Evolutionary conservation across 768 basidiomycete species (phyloP).

Genomic region (Lentinula detonsa): DNA sequence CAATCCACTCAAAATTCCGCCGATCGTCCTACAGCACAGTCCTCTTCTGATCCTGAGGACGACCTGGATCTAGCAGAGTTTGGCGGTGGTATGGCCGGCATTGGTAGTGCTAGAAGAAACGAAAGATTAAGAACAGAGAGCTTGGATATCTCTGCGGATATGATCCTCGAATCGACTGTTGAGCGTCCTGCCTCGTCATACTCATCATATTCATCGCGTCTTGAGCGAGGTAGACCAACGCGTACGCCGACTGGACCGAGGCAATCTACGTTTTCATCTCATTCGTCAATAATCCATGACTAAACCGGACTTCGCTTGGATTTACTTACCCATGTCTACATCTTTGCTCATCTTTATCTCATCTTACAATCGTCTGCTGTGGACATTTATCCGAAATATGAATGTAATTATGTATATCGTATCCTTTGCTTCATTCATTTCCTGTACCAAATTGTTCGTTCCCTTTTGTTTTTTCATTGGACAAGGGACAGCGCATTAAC

Average conservation of each 20-base stretch:
- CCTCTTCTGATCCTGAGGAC: background rate
- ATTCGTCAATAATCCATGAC: background rate
- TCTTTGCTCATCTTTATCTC: background rate
- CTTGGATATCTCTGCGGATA: background rate
- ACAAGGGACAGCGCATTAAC: background rate
- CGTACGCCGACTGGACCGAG: constrained; percentile 1
- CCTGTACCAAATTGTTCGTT: background rate
- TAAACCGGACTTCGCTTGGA: background rate
- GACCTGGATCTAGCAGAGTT: background rate
- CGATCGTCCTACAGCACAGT: background rate
- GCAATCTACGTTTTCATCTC: background rate
- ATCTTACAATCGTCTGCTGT: background rate
- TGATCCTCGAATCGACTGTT: background rate
- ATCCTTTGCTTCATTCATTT: background rate
- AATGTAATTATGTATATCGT: background rate
- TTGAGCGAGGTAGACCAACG: background rate
- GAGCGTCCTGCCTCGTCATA: background rate
- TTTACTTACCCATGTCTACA: background rate
- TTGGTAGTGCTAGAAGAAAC: constrained; percentile 2
- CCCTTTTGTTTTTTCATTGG: background rate
- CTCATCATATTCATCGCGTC: background rate
- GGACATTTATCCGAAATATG: background rate
- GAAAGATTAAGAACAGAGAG: constrained; percentile 3
- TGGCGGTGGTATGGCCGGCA: background rate
- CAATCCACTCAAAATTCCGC: background rate